Evolutionary conservation across 106 monocot species (phyloP), one percentile per base, ranked within the genome.

Genomic region (Dendrobium catenatum): DNA sequence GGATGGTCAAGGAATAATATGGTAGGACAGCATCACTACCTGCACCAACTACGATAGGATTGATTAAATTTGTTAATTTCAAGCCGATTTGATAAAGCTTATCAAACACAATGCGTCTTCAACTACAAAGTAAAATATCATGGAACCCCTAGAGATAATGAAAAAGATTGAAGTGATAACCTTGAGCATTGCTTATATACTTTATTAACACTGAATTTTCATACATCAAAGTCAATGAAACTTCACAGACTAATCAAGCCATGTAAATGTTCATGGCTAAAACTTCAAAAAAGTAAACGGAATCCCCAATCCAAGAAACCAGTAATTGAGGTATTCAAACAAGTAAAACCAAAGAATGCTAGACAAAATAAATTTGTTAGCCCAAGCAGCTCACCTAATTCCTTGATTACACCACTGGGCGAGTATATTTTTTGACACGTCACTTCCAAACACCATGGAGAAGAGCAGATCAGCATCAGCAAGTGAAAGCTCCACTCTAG

Each of bases 391-490:
- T 81, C 51, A 99, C 99, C 95, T 93, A 77, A 99, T 95, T 13
- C 99, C 99, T 89, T 99, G 99, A 79, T 99, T 99, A 78, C 87
- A 87, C 99, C 99, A 99, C 56, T 89, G 99, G 9, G 86, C 67
- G 19, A 99, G 90, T 59, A 99, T 95, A 55, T 83, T 82, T 83
- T 51, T 89, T 2, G 89, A 90, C n/a, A 99, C 87, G 42, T 80
- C 66, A 29, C 33, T 82, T 20, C 99, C 99, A 82, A 99, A 99
- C 80, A 95, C 51, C 93, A 99, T 89, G 4, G 67, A 64, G 79
- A 93, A 99, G 77, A 99, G 81, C 81, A 90, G 73, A 17, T 89
- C 84, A 22, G 90, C 87, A 5, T 84, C 86, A 5, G 58, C 81
- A 5, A 13, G 59, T 24, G 86, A 78, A 64, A 99, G 64, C 58